Percentiles rank a stretch among this genome's conserved stretches.
phyloP scores from a whole-genome alignment of 2,329 filamentous ascomycete species.

The Pseudogymnoascus pannorum region DNA sequence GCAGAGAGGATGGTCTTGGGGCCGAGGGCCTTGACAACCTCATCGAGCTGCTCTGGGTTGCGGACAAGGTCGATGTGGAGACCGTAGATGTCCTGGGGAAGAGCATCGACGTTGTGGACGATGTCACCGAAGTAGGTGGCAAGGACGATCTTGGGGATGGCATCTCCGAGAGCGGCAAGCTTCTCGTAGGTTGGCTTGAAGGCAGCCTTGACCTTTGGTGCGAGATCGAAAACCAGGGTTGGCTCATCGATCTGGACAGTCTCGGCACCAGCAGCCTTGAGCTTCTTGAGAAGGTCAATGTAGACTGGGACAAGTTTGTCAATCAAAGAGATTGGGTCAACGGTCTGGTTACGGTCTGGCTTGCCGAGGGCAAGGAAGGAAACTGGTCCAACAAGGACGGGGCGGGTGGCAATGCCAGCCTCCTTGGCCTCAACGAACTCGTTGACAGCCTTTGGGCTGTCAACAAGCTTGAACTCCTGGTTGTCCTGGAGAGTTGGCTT shows the following conservation, averaged over 20 bases:
- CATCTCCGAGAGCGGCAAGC: constrained; percentile 66
- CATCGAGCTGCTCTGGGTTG: constrained; percentile 93
- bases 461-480: constrained; percentile 86
- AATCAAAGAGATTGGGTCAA: constrained; percentile 89
- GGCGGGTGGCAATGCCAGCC: constrained; percentile 85
- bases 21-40: constrained; percentile 74
- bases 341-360: constrained; percentile 89
- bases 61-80: constrained; percentile 95
- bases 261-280: constrained; percentile 94
- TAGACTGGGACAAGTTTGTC: constrained; percentile 93
- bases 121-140: constrained; percentile 99
- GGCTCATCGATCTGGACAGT: constrained; percentile 98
- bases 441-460: constrained; percentile 83
- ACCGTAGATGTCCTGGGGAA: constrained; percentile 72
- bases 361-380: constrained; percentile 97
- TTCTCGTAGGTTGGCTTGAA: constrained; percentile 98
- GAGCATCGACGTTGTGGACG: constrained; percentile 93
- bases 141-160: constrained; percentile 80
- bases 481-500: constrained; percentile 97
- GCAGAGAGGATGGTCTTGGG: constrained; percentile 84
- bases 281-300: constrained; percentile 81
- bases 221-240: constrained; percentile 88
- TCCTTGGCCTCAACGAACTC: constrained; percentile 98
- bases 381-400: constrained; percentile 90
- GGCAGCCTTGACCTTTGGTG: constrained; percentile 82